Evolutionary conservation across 2,329 filamentous ascomycete genomes (phyloP).

Genomic region (Venturia effusa): DNA sequence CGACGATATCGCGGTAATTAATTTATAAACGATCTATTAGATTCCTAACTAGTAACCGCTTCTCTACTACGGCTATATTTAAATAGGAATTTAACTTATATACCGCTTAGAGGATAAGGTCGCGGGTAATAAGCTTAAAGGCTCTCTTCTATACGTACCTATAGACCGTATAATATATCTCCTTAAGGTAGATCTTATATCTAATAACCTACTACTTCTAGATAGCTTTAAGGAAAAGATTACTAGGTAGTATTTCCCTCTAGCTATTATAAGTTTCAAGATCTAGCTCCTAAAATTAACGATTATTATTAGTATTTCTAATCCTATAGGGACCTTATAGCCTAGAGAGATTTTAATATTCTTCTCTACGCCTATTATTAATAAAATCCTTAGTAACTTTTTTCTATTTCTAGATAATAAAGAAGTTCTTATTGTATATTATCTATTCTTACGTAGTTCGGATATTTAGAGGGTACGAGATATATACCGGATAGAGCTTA

Average conservation of each 20-base stretch:
- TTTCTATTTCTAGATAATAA: conserved; percentile 28
- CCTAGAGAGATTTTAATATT: conserved; percentile 58
- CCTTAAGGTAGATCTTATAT: conserved; percentile 44
- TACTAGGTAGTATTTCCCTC: conserved; percentile 40
- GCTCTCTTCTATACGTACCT: neutral
- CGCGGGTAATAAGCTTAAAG: neutral
- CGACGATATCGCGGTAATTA: too few relatives aligned
- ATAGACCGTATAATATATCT: conserved; percentile 13
- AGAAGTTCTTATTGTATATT: conserved; percentile 56
- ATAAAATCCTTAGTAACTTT: neutral
- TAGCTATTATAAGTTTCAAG: conserved; percentile 45
- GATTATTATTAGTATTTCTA: conserved; percentile 55
- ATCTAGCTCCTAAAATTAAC: conserved; percentile 52
- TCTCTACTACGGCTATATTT: too few relatives aligned
- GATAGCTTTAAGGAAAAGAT: conserved; percentile 20
- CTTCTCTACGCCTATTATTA: conserved; percentile 50
- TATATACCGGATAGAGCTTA: conserved; percentile 44
- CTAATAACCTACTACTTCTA: conserved; percentile 37
- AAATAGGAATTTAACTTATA: too few relatives aligned
- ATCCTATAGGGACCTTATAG: conserved; percentile 49
- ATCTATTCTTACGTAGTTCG: conserved; percentile 57
- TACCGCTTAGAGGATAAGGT: conserved; percentile 15
- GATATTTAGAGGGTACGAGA: conserved; percentile 56
- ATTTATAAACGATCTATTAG: too few relatives aligned
- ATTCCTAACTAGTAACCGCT: too few relatives aligned